Base-by-base conservation (phyloP, 805 yeast genomes). In the Candida gorgasii region DNA sequence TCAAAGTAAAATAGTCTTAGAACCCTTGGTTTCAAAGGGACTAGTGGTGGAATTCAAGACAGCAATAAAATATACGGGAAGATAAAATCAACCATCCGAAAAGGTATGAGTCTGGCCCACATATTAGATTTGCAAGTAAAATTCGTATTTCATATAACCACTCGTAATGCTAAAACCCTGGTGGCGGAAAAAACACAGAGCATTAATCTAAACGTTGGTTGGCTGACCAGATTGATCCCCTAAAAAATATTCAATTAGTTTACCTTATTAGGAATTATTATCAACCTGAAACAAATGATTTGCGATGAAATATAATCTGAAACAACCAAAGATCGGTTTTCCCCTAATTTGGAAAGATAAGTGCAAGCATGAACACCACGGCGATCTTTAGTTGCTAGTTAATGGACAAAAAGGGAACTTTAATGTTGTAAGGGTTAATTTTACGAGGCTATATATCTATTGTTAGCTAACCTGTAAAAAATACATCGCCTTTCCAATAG, bases 391-490 rank as follows among this genome's bases (percentile, higher is more conserved):
- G 33, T 30, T 8, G 20, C 33, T 20, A 30, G 17, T 30, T 30
- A 16, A 16, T n/a, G n/a, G 17, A 15, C 9, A 24, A 7, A 11
- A 24, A 7, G 12, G n/a, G 28, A 24, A 7, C 4, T 31, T 5
- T 31, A 5, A 16, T 5, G 12, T 6, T 4, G 7, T 13, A 17
- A n/a, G 35, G 35, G 35, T 13, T 33, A 11, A 17, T 33, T 33
- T 33, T 33, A 33, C 36, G 36, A 33, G 13, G 28, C 28, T 24
- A 12, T 24, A 24, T 12, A 24, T 24, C 22, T n/a, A 31, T 31
- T 31, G 35, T 31, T 28, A 8, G 22, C 15, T 31, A 31, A 31
- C 35, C 35, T 31, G 35, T 31, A 31, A 31, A 31, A 15, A 14
- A 8, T 11, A 7, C 13, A 12, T 12, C 22, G 18, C n/a, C 8